phyloP scores from a whole-genome alignment of 2,329 filamentous ascomycete genomes.

The Alternaria arborescens region DNA sequence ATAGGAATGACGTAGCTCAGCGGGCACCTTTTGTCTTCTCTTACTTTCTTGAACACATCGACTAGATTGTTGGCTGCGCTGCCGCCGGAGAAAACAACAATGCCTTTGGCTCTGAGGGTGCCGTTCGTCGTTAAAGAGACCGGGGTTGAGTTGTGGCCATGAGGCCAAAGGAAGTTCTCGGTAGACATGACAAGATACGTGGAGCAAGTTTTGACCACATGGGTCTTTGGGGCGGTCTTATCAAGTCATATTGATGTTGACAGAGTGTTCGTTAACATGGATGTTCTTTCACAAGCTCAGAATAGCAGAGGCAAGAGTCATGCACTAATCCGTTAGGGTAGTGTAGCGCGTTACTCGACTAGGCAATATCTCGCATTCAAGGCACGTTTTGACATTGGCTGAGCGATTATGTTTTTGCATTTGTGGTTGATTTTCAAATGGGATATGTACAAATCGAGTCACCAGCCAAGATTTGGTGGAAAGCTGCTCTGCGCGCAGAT shows the following conservation, averaged over 20 bases:
- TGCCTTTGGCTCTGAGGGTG: constrained; percentile 57
- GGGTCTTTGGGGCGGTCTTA: constrained; percentile 20
- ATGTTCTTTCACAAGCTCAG: constrained; percentile 23
- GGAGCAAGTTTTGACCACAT: constrained; percentile 20
- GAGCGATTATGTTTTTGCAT: constrained; percentile 5
- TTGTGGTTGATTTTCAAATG: constrained; percentile 25
- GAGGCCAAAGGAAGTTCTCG: constrained; percentile 28
- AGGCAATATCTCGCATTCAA: constrained; percentile 41
- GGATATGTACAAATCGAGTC: constrained; percentile 46
- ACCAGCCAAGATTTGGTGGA: constrained; percentile 39
- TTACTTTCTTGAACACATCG: constrained; percentile 77
- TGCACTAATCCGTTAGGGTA: constrained; percentile 31
- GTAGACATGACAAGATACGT: constrained; percentile 27
- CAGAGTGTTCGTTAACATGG: constrained; percentile 28
- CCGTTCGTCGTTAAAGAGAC: constrained; percentile 31
- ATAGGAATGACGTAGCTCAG: constrained; percentile 92
- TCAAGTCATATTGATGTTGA: constrained; percentile 28
- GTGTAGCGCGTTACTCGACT: constrained; percentile 26
- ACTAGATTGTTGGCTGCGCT: constrained; percentile 95
- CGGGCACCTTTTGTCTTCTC: constrained; percentile 69
- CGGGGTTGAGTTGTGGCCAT: constrained; percentile 27
- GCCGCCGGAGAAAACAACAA: constrained; percentile 90
- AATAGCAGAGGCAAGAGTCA: constrained; percentile 35
- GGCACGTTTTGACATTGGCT: neutral
- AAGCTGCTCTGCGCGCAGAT: constrained; percentile 28